A percentile compares a stretch with the other conserved stretches of the same genome.
phyloP scores from a whole-genome alignment of 2,329 filamentous ascomycete species.

The Cadophora sp. region DNA sequence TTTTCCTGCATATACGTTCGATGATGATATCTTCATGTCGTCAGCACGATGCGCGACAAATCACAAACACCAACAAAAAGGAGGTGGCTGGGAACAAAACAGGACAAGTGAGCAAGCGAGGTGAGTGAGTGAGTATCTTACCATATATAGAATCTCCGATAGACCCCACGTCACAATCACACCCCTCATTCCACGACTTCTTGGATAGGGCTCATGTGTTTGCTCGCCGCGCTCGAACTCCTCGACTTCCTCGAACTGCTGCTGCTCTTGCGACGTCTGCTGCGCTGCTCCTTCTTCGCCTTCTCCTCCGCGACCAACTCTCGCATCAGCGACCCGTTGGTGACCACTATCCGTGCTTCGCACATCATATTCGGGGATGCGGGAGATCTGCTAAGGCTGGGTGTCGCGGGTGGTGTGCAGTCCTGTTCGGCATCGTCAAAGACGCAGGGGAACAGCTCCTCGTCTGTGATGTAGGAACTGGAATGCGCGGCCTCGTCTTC shows the following conservation, averaged over 20 bases:
- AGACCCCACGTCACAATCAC: constrained; percentile 14
- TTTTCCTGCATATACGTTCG: constrained; percentile 18
- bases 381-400: constrained; percentile 35
- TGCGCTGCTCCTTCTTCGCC: constrained; percentile 39
- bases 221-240: constrained; percentile 48
- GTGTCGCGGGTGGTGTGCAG: constrained; percentile 49
- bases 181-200: constrained; percentile 54
- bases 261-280: constrained; percentile 32
- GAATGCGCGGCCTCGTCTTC: constrained; percentile 32
- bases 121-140: constrained; percentile 26
- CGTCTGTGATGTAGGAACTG: constrained; percentile 54
- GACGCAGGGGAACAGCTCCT: constrained; percentile 62
- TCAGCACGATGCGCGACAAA: constrained; percentile 23
- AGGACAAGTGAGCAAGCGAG: not conserved
- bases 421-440: constrained; percentile 57
- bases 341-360: constrained; percentile 36
- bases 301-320: constrained; percentile 42
- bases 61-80: constrained; percentile 1
- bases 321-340: constrained; percentile 41
- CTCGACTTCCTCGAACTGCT: constrained; percentile 45
- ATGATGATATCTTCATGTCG: constrained; percentile 24
- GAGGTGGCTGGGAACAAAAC: constrained; percentile 13
- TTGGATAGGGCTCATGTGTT: constrained; percentile 64
- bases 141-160: constrained; percentile 30
- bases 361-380: constrained; percentile 34